Percentiles rank a stretch among this genome's conserved stretches.
Evolutionary conservation across 2,329 filamentous ascomycete species (phyloP).

Genomic region (Pseudocercospora fijiensis): DNA sequence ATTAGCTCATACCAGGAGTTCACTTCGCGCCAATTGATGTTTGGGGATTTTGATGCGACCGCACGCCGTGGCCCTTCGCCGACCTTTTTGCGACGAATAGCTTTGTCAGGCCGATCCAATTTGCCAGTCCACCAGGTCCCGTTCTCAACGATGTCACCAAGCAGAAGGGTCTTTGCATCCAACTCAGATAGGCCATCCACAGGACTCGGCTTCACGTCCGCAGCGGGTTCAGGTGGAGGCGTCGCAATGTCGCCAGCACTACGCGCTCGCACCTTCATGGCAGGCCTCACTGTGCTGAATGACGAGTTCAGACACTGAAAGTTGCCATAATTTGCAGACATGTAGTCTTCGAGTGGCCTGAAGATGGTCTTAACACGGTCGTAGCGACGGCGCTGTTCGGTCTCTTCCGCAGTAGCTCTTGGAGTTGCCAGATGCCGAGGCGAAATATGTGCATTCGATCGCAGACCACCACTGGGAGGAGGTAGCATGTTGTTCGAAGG

Average conservation of each 20-base stretch:
- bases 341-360: conserved; percentile 73
- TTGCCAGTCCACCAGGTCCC: conserved; percentile 77
- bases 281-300: conserved; percentile 59
- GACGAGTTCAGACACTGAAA: conserved; percentile 74
- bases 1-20: conserved; percentile 72
- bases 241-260: conserved; percentile 48
- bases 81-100: conserved; percentile 31
- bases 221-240: conserved; percentile 36
- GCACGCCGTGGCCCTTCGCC: conserved; percentile 36
- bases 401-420: conserved; percentile 29
- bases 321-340: conserved; percentile 66
- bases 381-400: conserved; percentile 34
- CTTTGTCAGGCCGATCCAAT: conserved; percentile 35
- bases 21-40: conserved; percentile 72
- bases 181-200: conserved; percentile 57
- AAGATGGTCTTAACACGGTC: conserved; percentile 63
- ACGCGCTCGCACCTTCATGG: conserved; percentile 39
- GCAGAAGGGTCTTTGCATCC: conserved; percentile 70
- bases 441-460: conserved; percentile 25
- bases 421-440: conserved; percentile 32
- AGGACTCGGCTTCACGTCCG: conserved; percentile 35
- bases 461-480: conserved; percentile 14
- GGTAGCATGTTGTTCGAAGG: conserved; percentile 28
- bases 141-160: conserved; percentile 77
- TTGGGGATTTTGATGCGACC: conserved; percentile 62